phyloP scores from a whole-genome alignment of 2,329 filamentous ascomycete genomes.

The Claviceps pusilla region DNA sequence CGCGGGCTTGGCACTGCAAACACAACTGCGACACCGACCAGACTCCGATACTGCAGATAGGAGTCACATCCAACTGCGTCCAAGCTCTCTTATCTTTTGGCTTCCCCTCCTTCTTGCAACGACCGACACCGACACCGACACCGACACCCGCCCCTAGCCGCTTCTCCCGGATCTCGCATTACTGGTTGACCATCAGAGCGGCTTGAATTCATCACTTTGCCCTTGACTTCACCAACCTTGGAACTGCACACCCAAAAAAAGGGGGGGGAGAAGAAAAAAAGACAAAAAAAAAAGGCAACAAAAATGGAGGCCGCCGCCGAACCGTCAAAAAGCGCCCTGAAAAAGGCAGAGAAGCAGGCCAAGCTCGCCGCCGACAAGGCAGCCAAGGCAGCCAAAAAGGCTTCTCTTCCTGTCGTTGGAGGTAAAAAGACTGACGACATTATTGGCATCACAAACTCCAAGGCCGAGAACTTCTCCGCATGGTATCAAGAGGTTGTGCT shows the following conservation, averaged over 20 bases:
- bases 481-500: constrained; percentile 98
- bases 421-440: constrained; percentile 51
- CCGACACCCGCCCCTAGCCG: background rate
- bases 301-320: constrained; percentile 19
- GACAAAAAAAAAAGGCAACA: constrained; percentile 3
- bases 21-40: background rate
- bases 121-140: background rate
- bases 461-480: constrained; percentile 72
- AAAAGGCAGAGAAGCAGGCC: constrained; percentile 51
- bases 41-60: background rate
- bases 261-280: background rate
- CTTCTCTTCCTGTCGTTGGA: constrained; percentile 34
- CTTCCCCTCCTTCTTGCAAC: background rate
- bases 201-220: background rate
- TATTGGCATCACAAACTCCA: constrained; percentile 77
- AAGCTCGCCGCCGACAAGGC: constrained; percentile 47
- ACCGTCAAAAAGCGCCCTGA: constrained; percentile 46
- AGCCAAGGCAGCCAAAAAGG: constrained; percentile 45
- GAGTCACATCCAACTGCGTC: constrained; percentile 2
- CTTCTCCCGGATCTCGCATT: background rate
- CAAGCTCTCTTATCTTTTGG: background rate
- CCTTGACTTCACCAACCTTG: background rate
- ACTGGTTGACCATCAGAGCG: background rate
- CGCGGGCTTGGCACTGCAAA: constrained; percentile 5
- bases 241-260: background rate